These are phyloP conservation scores for Colletotrichum sublineola DNA, from an alignment of 2,329 filamentous ascomycete species.

Conservation along the genomic window DNA sequence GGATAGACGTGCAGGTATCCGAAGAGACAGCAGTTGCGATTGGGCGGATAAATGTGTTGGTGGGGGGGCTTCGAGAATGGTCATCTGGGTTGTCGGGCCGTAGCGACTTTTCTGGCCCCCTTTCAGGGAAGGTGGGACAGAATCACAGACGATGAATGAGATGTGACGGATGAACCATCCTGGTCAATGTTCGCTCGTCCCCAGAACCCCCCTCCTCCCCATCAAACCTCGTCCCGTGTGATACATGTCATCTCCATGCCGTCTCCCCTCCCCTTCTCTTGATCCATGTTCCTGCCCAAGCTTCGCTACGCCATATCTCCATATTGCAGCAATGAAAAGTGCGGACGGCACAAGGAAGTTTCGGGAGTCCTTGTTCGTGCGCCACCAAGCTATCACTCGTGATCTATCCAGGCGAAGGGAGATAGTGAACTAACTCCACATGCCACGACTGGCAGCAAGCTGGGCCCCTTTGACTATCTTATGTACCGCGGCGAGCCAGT, in stretches of 20 bases:
- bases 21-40: conserved; percentile 41
- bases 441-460: background rate
- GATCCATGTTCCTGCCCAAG: background rate
- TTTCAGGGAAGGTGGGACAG: background rate
- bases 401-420: background rate
- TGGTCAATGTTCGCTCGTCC: conserved; percentile 2
- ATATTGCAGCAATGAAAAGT: background rate
- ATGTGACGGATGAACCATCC: background rate
- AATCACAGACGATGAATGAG: background rate
- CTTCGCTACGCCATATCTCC: background rate
- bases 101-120: conserved; percentile 36
- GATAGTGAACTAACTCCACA: background rate
- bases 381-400: background rate
- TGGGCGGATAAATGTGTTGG: conserved; percentile 45
- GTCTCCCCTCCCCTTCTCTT: background rate
- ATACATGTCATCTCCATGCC: background rate
- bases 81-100: conserved; percentile 56
- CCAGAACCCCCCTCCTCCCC: conserved; percentile 11
- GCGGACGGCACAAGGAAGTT: background rate
- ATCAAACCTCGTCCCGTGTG: conserved; percentile 17
- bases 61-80: conserved; percentile 41
- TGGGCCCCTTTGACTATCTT: background rate
- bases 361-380: too few species aligned
- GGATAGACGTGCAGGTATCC: conserved; percentile 30
- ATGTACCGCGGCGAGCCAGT: background rate